phyloP scores from a whole-genome alignment of 1,284 basidiomycete species.

The Trichosporon sp. region DNA sequence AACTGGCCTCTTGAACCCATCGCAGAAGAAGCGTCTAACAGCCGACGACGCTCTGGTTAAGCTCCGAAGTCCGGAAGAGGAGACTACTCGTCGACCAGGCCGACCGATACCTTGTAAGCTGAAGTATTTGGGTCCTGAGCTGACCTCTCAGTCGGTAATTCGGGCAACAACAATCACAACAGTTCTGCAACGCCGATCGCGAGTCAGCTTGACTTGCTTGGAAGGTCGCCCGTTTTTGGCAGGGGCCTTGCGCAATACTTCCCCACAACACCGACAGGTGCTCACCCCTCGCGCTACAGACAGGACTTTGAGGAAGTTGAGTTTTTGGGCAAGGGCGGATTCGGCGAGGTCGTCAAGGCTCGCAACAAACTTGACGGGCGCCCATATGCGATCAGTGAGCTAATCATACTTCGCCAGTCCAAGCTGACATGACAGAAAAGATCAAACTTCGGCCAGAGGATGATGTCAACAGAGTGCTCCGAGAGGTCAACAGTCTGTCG shows the following conservation, averaged over 20 bases:
- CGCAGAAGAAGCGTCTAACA: constrained; percentile 38
- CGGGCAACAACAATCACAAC: background rate
- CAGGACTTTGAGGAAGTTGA: constrained; percentile 49
- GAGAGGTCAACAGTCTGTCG: constrained; percentile 85
- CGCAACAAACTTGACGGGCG: constrained; percentile 62
- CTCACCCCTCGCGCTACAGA: constrained; percentile 40
- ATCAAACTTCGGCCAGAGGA: constrained; percentile 72
- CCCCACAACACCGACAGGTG: constrained; percentile 17
- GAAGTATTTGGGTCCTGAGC: background rate
- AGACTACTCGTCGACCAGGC: constrained; percentile 20
- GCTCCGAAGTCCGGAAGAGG: constrained; percentile 26
- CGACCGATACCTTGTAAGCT: constrained; percentile 5
- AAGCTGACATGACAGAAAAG: constrained; percentile 62
- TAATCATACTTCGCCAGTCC: no score
- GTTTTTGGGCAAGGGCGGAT: constrained; percentile 71
- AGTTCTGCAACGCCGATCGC: background rate
- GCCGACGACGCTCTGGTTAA: constrained; percentile 39
- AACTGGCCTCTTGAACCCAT: constrained; percentile 33
- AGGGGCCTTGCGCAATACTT: constrained; percentile 22
- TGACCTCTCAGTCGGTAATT: background rate
- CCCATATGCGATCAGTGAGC: constrained; percentile 46
- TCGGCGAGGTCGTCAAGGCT: constrained; percentile 90
- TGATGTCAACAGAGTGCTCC: constrained; percentile 78
- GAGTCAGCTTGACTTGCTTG: constrained; percentile 18
- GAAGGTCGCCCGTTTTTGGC: constrained; percentile 26